Conservation (phyloP, 129 eudicot species). For the Smallanthus sonchifolius region DNA sequence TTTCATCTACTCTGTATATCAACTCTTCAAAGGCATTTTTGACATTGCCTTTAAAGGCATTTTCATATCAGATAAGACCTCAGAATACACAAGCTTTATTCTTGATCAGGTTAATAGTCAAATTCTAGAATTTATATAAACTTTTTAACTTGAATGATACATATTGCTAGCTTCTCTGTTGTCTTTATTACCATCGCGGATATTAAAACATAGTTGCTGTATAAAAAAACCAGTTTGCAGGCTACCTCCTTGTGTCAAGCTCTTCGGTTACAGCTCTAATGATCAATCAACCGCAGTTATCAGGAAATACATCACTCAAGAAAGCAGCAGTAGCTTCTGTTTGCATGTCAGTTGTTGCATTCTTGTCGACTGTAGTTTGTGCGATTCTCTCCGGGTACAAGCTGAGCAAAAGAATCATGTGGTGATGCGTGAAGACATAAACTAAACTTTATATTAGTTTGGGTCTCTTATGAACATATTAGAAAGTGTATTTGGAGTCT, state of each 20-base stretch:
- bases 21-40: constrained; percentile 52
- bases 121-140: not conserved
- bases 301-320: constrained; percentile 18
- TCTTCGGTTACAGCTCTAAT: constrained; percentile 43
- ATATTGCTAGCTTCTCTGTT: not conserved
- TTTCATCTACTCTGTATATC: constrained; percentile 48
- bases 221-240: constrained; percentile 45
- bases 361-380: constrained; percentile 38
- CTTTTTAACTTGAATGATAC: not conserved
- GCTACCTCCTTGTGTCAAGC: constrained; percentile 54
- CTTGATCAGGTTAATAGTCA: constrained; percentile 48
- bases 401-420: constrained; percentile 62
- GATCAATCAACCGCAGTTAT: constrained; percentile 26
- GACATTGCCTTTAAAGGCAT: constrained; percentile 43
- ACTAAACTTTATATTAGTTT: too few relatives aligned
- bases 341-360: constrained; percentile 45
- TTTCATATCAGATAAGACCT: constrained; percentile 45
- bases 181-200: not conserved
- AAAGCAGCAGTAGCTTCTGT: constrained; percentile 52
- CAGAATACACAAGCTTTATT: constrained; percentile 57
- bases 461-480: too few relatives aligned
- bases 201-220: not conserved
- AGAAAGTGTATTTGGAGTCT: too few relatives aligned
- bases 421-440: too few relatives aligned
- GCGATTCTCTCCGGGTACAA: constrained; percentile 60